These are phyloP conservation scores for Crithidia acanthocephali DNA, from an alignment of 208 protist genomes.

Conservation along the genomic window DNA sequence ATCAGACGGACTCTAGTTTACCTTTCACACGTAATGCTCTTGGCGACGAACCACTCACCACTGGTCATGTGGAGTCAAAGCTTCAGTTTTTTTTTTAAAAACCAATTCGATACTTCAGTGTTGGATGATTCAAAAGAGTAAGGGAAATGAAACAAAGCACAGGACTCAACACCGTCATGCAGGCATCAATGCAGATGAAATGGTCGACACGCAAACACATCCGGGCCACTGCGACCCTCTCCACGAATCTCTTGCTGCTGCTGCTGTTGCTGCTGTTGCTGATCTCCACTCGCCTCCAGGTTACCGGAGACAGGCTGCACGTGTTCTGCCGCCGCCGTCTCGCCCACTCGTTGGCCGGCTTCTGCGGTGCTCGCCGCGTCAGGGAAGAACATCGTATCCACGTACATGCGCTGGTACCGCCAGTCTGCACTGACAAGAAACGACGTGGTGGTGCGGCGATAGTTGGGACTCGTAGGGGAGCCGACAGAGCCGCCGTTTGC, in stretches of 20 bases:
- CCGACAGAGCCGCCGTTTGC: conserved; percentile 13
- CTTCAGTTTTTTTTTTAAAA: too few species aligned
- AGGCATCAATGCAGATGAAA: background rate
- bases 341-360: background rate
- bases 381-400: conserved; percentile 56
- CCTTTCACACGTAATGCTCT: too few species aligned
- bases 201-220: conserved; percentile 29
- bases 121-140: too few species aligned
- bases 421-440: conserved; percentile 73
- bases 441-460: conserved; percentile 53
- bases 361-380: background rate
- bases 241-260: background rate
- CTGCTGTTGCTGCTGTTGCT: background rate
- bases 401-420: conserved; percentile 78
- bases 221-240: background rate
- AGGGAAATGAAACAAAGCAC: background rate
- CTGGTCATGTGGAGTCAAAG: too few species aligned
- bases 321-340: background rate
- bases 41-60: too few species aligned
- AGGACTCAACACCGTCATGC: background rate
- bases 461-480: conserved; percentile 32
- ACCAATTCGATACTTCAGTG: too few species aligned
- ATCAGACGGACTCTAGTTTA: too few species aligned
- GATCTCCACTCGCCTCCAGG: background rate
- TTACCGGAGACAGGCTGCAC: background rate